Percentiles rank a stretch among this genome's conserved stretches.
These are phyloP conservation scores for Magnaporthiopsis poae DNA, from an alignment of 2,329 filamentous ascomycete species.

Conservation along the genomic window DNA sequence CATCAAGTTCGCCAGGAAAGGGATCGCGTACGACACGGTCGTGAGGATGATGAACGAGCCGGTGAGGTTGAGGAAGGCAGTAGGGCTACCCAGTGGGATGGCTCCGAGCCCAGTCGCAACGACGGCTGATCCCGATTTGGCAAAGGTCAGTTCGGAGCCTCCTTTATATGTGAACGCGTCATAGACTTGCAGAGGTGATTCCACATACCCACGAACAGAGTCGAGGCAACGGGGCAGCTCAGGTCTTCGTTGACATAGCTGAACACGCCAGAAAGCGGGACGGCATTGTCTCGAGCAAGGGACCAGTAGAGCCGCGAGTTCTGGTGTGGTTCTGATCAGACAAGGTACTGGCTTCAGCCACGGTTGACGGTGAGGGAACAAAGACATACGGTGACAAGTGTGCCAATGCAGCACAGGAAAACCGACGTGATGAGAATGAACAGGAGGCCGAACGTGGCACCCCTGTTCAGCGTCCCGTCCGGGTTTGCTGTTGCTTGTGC, in stretches of 20 bases:
- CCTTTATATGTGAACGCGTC: background rate
- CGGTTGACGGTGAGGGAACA: background rate
- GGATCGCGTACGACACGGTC: conserved; percentile 42
- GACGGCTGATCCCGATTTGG: conserved; percentile 20
- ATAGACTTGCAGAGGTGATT: background rate
- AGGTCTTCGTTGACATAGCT: conserved; percentile 41
- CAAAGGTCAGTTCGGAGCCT: background rate
- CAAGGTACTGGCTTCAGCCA: conserved; percentile 7
- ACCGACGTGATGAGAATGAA: conserved; percentile 45
- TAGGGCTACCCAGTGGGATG: conserved; percentile 44
- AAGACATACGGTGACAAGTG: conserved; percentile 36
- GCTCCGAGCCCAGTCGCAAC: conserved; percentile 44
- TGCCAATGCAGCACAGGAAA: conserved; percentile 38
- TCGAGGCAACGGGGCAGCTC: conserved; percentile 50
- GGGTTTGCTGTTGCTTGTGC: conserved; percentile 40
- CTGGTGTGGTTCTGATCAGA: conserved; percentile 1
- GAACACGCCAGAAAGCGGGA: conserved; percentile 45
- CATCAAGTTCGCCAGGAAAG: conserved; percentile 40
- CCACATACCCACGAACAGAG: conserved; percentile 36
- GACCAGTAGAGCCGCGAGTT: conserved; percentile 36
- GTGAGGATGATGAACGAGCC: conserved; percentile 50
- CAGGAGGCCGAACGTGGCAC: conserved; percentile 46
- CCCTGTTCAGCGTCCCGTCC: conserved; percentile 34
- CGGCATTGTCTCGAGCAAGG: conserved; percentile 50
- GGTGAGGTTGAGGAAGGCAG: conserved; percentile 47